These are phyloP conservation scores for Boletus speciosus DNA, from an alignment of 768 basidiomycete species.

Conservation along the genomic window DNA sequence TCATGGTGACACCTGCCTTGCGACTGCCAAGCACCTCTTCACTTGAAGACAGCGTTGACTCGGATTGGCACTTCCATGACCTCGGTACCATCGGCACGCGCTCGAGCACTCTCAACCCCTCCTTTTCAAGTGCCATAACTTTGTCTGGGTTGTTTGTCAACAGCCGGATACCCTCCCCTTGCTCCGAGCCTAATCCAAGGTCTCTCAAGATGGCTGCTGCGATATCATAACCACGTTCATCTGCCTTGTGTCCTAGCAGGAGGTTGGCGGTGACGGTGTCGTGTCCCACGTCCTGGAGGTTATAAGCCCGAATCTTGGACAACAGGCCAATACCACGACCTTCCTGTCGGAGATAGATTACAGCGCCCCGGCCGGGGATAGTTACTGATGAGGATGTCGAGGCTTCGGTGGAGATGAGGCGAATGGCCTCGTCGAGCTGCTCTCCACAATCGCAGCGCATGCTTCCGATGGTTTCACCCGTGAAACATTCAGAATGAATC, in stretches of 20 bases:
- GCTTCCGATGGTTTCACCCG: conserved; percentile 95
- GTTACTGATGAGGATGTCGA: conserved; percentile 34
- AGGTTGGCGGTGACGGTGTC: conserved; percentile 99
- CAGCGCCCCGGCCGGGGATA: conserved; percentile 84
- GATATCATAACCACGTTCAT: conserved; percentile 90
- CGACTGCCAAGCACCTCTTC: conserved; percentile 29
- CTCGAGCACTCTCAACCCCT: conserved; percentile 76
- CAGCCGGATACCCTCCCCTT: conserved; percentile 62
- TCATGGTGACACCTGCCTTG: conserved; percentile 67
- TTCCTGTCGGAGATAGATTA: conserved; percentile 95
- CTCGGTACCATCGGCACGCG: conserved; percentile 93
- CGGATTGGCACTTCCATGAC: conserved; percentile 58
- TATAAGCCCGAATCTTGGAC: conserved; percentile 96
- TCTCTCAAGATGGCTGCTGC: conserved; percentile 89
- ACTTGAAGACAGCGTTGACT: neutral
- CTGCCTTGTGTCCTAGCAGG: conserved; percentile 90
- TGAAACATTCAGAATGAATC: conserved; percentile 98
- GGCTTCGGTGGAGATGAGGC: conserved; percentile 69
- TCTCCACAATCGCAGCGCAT: conserved; percentile 99
- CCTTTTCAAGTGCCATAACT: conserved; percentile 78
- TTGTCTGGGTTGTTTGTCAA: conserved; percentile 99
- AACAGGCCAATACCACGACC: conserved; percentile 95
- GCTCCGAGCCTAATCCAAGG: conserved; percentile 64
- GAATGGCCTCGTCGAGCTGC: conserved; percentile 96
- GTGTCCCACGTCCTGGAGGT: conserved; percentile 94